These are phyloP conservation scores for Termitomyces sp. DNA, from an alignment of 768 basidiomycete species.

Conservation along the genomic window DNA sequence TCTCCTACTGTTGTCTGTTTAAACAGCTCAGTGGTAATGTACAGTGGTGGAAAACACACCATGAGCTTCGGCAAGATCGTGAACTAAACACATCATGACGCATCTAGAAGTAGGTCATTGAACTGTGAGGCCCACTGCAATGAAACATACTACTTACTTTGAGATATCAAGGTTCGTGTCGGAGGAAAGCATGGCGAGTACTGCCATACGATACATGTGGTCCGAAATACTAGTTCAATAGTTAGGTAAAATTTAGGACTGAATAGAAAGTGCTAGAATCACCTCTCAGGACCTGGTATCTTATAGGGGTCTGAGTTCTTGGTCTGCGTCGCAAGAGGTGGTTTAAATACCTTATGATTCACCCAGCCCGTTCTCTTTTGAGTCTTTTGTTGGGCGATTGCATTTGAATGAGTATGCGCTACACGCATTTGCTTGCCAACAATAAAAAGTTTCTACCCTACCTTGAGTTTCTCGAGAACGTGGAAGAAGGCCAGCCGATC, in stretches of 20 bases:
- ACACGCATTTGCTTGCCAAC: background rate
- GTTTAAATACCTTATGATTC: conserved; percentile 55
- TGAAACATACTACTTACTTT: conserved; percentile 43
- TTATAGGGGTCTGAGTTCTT: conserved; percentile 22
- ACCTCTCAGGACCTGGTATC: conserved; percentile 88
- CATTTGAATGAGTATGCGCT: background rate
- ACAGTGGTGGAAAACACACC: conserved; percentile 32
- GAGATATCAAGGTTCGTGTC: conserved; percentile 67
- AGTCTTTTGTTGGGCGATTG: conserved; percentile 43
- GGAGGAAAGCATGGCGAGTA: conserved; percentile 86
- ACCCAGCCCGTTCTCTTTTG: conserved; percentile 97
- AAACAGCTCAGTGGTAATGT: background rate
- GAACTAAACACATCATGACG: conserved; percentile 86
- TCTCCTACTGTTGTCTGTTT: conserved; percentile 65
- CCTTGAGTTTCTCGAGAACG: conserved; percentile 85
- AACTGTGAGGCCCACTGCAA: no score
- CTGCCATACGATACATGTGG: conserved; percentile 96
- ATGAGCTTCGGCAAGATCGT: conserved; percentile 96
- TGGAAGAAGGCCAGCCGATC: conserved; percentile 92
- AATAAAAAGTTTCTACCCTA: conserved; percentile 18
- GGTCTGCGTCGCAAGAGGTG: background rate
- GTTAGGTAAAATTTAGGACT: background rate
- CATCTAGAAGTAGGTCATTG: conserved; percentile 39
- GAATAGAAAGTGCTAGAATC: background rate
- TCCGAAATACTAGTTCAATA: conserved; percentile 73